Percentiles rank a stretch among this genome's conserved stretches.
These are phyloP conservation scores for Solanum sejunctum DNA, from an alignment of 257 asterid genomes.

Conservation along the genomic window DNA sequence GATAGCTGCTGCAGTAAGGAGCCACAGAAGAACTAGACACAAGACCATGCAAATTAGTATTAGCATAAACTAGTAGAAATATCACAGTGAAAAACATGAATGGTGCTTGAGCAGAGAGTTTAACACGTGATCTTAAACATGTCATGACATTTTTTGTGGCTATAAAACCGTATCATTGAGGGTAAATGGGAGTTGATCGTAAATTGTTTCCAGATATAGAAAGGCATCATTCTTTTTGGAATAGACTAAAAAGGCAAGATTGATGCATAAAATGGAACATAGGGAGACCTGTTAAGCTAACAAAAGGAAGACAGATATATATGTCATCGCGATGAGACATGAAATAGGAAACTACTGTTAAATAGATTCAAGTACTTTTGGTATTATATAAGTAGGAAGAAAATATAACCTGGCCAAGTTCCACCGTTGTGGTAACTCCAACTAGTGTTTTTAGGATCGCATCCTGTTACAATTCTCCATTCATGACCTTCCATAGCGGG, in stretches of 20 bases:
- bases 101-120: not conserved
- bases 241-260: not conserved
- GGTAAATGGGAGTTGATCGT: not conserved
- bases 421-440: slow-evolving; percentile 98
- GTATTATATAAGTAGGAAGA: not conserved
- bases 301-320: not conserved
- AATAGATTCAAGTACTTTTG: not conserved
- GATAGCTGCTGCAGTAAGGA: slow-evolving; percentile 82
- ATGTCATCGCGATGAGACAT: not conserved
- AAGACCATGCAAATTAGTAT: not conserved
- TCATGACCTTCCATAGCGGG: slow-evolving; percentile 89
- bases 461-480: slow-evolving; percentile 81
- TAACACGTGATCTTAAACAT: not conserved
- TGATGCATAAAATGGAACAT: not conserved
- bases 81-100: not conserved
- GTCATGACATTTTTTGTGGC: not conserved
- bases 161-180: not conserved
- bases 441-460: slow-evolving; percentile 78
- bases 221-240: not conserved
- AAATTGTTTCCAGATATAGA: not conserved
- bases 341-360: not conserved
- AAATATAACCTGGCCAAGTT: slow-evolving; percentile 77
- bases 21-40: slow-evolving; percentile 69
- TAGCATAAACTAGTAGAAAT: not conserved
- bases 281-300: not conserved